Base-by-base conservation (phyloP, 192 early-diverging fungal species). In the Backusella macrospora region DNA sequence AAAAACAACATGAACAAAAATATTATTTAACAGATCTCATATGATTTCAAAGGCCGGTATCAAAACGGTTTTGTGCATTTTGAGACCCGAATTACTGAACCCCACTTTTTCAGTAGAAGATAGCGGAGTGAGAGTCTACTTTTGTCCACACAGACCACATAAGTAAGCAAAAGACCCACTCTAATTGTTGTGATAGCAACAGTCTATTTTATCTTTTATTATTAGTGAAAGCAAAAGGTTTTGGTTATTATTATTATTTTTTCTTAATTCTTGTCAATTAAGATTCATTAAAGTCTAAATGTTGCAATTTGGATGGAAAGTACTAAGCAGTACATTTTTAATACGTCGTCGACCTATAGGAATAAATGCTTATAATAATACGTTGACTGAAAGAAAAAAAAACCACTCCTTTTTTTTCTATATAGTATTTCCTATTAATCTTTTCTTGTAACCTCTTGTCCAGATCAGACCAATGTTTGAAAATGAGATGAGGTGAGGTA, bases 21-120 rank as follows among this genome's bases (percentile, higher is more conserved):
- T 16, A 59, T 10, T 55, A 23, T 55, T 55, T 55, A 4, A 55
- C 52, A 59, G 52, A 23, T 26, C 52, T 59, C 26, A 23, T 18
- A 59, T 59, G 21, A 26, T 59, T 59, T 59, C 10, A 59, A 59
- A 59, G 52, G 5, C 52, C 52, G 52, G 21, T 29, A 59, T 59
- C 52, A 59, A 59, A 59, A 59, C 10, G 26, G 52, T 9, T 55
- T 55, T 55, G 52, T 2, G 18, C 12, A 55, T 55, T 55, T 55
- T 23, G 18, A 59, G 12, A 7, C 52, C 52, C 52, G 52, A 59
- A 26, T 13, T 59, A 59, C 21, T 59, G 52, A 26, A 26, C 52
- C 52, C 52, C 52, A 55, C 49, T 55, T 55, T 55, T 52, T 21
- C 52, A 23, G 21, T 5, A 23, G 21, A 59, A 26, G 52, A 4